Conservation (phyloP, 495 filamentous ascomycete genomes). For the Lepidopterella palustris region DNA sequence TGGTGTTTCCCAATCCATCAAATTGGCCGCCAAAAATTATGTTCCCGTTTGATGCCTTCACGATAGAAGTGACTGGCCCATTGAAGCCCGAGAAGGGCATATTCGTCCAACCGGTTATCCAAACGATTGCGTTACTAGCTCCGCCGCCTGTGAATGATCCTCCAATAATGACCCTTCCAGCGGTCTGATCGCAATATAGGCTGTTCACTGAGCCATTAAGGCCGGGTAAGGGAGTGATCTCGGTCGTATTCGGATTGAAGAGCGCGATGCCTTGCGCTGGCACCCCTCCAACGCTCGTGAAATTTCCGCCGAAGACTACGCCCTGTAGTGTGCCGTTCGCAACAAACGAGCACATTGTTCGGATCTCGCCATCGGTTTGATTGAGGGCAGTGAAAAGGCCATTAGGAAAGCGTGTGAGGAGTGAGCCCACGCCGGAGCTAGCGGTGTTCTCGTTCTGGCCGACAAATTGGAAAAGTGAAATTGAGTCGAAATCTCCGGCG, state of each 20-base stretch:
- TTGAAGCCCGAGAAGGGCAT: conserved; percentile 92
- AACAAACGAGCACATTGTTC: conserved; percentile 77
- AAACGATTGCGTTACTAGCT: conserved; percentile 83
- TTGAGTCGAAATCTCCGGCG: conserved; percentile 82
- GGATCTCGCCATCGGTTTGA: conserved; percentile 73
- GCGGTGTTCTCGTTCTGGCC: conserved; percentile 65
- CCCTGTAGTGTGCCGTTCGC: conserved; percentile 59
- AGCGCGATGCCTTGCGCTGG: conserved; percentile 73
- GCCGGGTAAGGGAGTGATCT: conserved; percentile 65
- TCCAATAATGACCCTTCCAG: conserved; percentile 82
- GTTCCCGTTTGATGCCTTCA: conserved; percentile 68
- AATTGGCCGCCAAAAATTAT: conserved; percentile 93
- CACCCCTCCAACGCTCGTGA: conserved; percentile 78
- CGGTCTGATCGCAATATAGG: conserved; percentile 75
- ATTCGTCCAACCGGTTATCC: conserved; percentile 74
- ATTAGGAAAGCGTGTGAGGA: conserved; percentile 80
- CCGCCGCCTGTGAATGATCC: conserved; percentile 73
- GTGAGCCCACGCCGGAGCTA: conserved; percentile 66
- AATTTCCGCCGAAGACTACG: conserved; percentile 86
- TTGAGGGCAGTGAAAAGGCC: conserved; percentile 69
- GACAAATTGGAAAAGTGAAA: conserved; percentile 81
- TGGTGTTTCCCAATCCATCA: conserved; percentile 79
- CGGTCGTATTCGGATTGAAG: conserved; percentile 62
- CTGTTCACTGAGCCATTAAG: conserved; percentile 74
- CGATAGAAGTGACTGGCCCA: conserved; percentile 82